Conservation (phyloP, 2,329 filamentous ascomycete genomes). For the Claviceps lovelessii region DNA sequence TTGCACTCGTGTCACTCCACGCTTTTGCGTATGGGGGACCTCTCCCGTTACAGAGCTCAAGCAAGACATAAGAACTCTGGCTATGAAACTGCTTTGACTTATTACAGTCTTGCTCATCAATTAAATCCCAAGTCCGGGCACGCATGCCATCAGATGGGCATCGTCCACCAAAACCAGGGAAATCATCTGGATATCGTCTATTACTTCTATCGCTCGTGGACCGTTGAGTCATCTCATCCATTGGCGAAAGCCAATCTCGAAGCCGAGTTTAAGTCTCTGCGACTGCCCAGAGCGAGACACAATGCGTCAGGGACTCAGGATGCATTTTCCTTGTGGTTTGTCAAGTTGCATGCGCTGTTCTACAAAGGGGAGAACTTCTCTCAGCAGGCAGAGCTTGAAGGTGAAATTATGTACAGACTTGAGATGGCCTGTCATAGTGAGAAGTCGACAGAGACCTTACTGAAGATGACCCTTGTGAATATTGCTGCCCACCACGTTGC, state of each 20-base stretch:
- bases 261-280: slow-evolving; percentile 53
- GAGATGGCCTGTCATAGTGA: slow-evolving; percentile 57
- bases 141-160: slow-evolving; percentile 80
- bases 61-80: slow-evolving; percentile 58
- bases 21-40: slow-evolving; percentile 75
- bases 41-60: slow-evolving; percentile 73
- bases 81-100: slow-evolving; percentile 67
- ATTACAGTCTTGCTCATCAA: slow-evolving; percentile 69
- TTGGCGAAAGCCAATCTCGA: slow-evolving; percentile 64
- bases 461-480: slow-evolving; percentile 74
- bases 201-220: slow-evolving; percentile 73
- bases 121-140: slow-evolving; percentile 66
- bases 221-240: slow-evolving; percentile 59
- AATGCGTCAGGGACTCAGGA: slow-evolving; percentile 39
- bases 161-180: slow-evolving; percentile 63
- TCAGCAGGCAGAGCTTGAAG: slow-evolving; percentile 68
- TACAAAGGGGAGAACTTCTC: slow-evolving; percentile 63
- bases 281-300: slow-evolving; percentile 22
- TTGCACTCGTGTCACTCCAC: slow-evolving; percentile 66
- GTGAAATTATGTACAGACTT: slow-evolving; percentile 68
- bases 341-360: slow-evolving; percentile 72
- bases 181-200: slow-evolving; percentile 79
- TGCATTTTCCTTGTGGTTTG: slow-evolving; percentile 65
- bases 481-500: slow-evolving; percentile 71
- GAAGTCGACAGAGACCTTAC: slow-evolving; percentile 47